Base-by-base conservation (phyloP, 75 land plant species). In the Ceratopteris richardii region DNA sequence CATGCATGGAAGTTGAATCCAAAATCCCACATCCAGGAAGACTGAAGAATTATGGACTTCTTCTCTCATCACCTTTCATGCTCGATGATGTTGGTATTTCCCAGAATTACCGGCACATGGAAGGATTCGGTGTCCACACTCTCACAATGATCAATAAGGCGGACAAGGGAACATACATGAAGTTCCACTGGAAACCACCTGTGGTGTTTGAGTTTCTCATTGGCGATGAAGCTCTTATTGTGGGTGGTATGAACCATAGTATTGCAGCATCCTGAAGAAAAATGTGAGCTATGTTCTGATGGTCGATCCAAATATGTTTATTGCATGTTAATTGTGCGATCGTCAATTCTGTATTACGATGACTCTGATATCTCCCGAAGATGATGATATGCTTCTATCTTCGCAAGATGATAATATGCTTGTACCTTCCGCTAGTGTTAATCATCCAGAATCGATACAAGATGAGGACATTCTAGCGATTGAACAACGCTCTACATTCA, bases 1-100 rank as follows among this genome's bases (percentile, higher is more conserved):
- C 79, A 77, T 57, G 73, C 73, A 21, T 39, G 75, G 47, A 78
- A 78, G 79, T 79, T 79, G 4, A 78, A 78, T 39, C 79, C 80
- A 9, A 75, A 59, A 64, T 62, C 68, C 10, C 72, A 78, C 50
- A 48, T 78, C 28, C 73, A 75, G 37, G 79, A 78, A 68, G 10
- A 27, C 5, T 78, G 80, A 73, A 62, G 79, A 0, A 59, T 54
- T 19, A 57, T 78, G 79, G 80, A 78, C 48, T 75, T 65, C 63
- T 65, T 74, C 37, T 76, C 79, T 0, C 69, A 76, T 54, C 56
- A 65, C 18, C 78, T 4, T 77, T 68, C 36, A 41, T 65, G 50
- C 64, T 68, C 42, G 80, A 75, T 46, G 80, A 77, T 58, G 30
- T 51, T 17, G 80, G 80, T n/a, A 68, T 77, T 42, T 74, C 80